Percentiles rank a stretch among this genome's conserved stretches.
Evolutionary conservation across 2,329 filamentous ascomycete species (phyloP).

Genomic region (Pseudogymnoascus sp.): DNA sequence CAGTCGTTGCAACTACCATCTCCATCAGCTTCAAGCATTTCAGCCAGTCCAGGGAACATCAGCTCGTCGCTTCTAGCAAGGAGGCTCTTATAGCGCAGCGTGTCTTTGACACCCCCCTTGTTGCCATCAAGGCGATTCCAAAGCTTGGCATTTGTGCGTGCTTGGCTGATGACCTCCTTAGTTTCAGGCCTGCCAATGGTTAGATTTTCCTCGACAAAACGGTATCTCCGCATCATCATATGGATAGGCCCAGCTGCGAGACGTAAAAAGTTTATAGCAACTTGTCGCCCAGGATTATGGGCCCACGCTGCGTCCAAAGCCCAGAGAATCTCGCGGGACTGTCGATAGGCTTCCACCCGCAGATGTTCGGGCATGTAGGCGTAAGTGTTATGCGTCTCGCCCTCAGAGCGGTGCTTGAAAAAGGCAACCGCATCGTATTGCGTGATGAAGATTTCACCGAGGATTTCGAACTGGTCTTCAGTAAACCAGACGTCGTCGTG

Average conservation of each 20-base stretch:
- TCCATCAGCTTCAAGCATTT: constrained; percentile 10
- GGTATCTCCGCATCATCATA: constrained; percentile 31
- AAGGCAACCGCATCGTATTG: constrained; percentile 30
- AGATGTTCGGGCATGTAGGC: constrained; percentile 24
- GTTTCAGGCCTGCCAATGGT: constrained; percentile 26
- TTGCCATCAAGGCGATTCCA: constrained; percentile 27
- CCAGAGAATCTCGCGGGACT: constrained; percentile 29
- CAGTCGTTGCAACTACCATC: too few relatives aligned
- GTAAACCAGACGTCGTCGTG: constrained; percentile 22
- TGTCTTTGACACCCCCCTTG: neutral
- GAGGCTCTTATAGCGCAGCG: constrained; percentile 14
- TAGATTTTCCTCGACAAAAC: constrained; percentile 30
- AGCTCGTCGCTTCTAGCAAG: constrained; percentile 14
- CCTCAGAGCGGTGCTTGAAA: constrained; percentile 30
- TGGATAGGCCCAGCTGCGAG: constrained; percentile 29
- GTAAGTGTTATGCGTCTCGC: constrained; percentile 31
- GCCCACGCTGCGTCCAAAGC: constrained; percentile 27
- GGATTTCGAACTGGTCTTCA: constrained; percentile 19
- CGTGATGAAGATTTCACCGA: constrained; percentile 24
- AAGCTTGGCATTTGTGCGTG: constrained; percentile 27
- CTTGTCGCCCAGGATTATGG: neutral
- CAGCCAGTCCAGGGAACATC: constrained; percentile 18
- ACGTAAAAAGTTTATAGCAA: constrained; percentile 25
- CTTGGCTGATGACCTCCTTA: constrained; percentile 20
- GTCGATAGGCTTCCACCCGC: constrained; percentile 22